Percentiles rank a stretch among this genome's conserved stretches.
phyloP scores from a whole-genome alignment of 2,329 filamentous ascomycete genomes.

The Nigrograna mackinnonii region DNA sequence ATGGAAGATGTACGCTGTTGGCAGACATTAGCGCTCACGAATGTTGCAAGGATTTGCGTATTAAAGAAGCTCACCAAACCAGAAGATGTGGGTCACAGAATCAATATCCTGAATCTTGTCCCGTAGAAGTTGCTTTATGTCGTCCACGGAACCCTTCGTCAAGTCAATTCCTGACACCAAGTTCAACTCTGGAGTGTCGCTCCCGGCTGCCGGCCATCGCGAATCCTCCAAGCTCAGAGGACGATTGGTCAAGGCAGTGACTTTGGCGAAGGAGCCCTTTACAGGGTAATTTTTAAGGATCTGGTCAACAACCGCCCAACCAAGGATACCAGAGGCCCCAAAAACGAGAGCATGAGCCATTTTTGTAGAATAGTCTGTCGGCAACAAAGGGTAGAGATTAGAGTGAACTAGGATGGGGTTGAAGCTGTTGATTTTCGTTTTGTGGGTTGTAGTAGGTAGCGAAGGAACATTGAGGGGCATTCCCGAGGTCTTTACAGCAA shows the following conservation, averaged over 20 bases:
- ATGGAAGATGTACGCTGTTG: too few relatives aligned
- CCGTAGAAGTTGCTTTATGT: slow-evolving; percentile 23
- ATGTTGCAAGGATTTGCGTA: too few relatives aligned
- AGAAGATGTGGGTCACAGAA: slow-evolving; percentile 41
- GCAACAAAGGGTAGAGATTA: too few relatives aligned
- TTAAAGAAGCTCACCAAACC: too few relatives aligned
- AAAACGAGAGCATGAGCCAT: slow-evolving; percentile 42
- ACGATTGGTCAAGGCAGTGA: slow-evolving; percentile 45
- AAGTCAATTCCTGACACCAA: slow-evolving; percentile 41
- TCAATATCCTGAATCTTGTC: slow-evolving; percentile 27
- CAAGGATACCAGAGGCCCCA: slow-evolving; percentile 45
- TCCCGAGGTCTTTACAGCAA: too few relatives aligned
- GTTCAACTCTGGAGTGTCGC: slow-evolving; percentile 20
- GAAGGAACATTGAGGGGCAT: too few relatives aligned
- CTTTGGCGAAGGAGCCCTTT: slow-evolving; percentile 26
- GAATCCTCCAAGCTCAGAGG: slow-evolving; percentile 35
- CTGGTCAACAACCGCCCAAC: slow-evolving; percentile 45
- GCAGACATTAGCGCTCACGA: too few relatives aligned
- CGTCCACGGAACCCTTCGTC: slow-evolving; percentile 13
- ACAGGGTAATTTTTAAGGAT: slow-evolving; percentile 38
- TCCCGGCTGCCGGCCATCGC: slow-evolving; percentile 32
- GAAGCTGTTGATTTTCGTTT: too few relatives aligned
- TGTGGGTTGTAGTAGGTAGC: too few relatives aligned
- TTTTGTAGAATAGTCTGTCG: too few relatives aligned
- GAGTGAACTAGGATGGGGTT: too few relatives aligned